Evolutionary conservation across 2,329 filamentous ascomycete genomes (phyloP), one percentile per base, ranked within the genome.

Genomic region (Ophiostoma ips): DNA sequence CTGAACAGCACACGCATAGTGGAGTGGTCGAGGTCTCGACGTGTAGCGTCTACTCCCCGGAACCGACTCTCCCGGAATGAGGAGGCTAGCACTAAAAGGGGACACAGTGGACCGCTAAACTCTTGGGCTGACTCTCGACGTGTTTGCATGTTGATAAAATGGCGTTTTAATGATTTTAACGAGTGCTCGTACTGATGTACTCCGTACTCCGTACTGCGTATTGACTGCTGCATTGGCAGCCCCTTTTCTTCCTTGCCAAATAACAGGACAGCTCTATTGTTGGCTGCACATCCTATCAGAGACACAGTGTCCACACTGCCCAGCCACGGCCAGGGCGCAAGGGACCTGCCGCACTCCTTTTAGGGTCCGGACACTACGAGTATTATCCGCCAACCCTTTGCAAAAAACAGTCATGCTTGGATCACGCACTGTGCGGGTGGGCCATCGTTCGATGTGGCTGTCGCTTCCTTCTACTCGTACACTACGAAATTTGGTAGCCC

Each of bases 51-150:
- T 55, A 56, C 45, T 13, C 53, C 40, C 13, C 38, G 52, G 52
- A 45, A 41, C 46, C 52, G 52, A 46, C 53, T 50, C 50, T 55
- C 52, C 56, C 52, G 56, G 53, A 55, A 55, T 53, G 46, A 53
- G 38, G 3, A 33, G 2, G 49, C 54, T 58, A 57, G 49, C n/a
- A 53, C 44, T 7, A n/a, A 18, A 53, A 48, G 24, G 18, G 47
- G 50, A 40, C 41, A 30, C 36, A 45, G 43, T 54, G 55, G 51
- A 37, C 16, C 52, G 45, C 31, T 30, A 49, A n/a, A 34, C 52
- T 51, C 35, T 50, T 51, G 31, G 46, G 43, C 46, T 52, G 50
- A 49, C 49, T 52, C 38, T 38, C 48, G 37, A 49, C 38, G 38
- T 43, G 30, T 43, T 31, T 15, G 31, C 5, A 15, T 34, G 13